A percentile compares a stretch with the other conserved stretches of the same genome.
phyloP scores from a whole-genome alignment of 163 green algal genomes.

The Chlamydomonas reinhardtii region DNA sequence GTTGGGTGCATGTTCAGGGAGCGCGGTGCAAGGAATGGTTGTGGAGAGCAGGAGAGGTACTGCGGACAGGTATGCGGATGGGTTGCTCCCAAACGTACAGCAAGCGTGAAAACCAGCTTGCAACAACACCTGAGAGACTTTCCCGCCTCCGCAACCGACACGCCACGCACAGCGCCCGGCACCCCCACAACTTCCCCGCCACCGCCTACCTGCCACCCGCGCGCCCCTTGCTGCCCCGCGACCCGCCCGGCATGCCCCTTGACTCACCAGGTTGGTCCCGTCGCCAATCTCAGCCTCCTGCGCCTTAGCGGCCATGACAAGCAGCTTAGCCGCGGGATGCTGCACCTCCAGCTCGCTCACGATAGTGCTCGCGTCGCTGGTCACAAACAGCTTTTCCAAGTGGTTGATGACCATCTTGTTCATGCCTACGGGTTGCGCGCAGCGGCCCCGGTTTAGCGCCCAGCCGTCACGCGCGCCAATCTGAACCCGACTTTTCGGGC shows the following conservation, averaged over 20 bases:
- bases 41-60: too few species aligned
- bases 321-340: slow-evolving; percentile 96
- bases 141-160: too few species aligned
- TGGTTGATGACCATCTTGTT: slow-evolving; percentile 99
- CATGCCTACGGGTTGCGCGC: slow-evolving; percentile 84
- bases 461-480: slow-evolving; percentile 13
- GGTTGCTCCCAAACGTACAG: too few species aligned
- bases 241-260: not conserved
- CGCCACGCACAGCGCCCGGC: too few species aligned
- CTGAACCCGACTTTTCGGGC: not conserved
- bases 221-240: too few species aligned
- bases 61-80: too few species aligned
- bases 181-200: too few species aligned
- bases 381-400: slow-evolving; percentile 99
- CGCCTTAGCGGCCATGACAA: slow-evolving; percentile 95
- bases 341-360: slow-evolving; percentile 97
- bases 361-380: slow-evolving; percentile 96
- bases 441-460: too few species aligned
- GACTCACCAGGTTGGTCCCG: slow-evolving; percentile 94
- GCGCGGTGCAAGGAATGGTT: too few species aligned
- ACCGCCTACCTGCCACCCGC: not conserved
- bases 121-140: too few species aligned
- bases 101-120: too few species aligned
- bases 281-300: slow-evolving; percentile 98
- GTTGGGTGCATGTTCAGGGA: too few species aligned